phyloP scores from a whole-genome alignment of 1,284 basidiomycete species.

The Tilletia caries region DNA sequence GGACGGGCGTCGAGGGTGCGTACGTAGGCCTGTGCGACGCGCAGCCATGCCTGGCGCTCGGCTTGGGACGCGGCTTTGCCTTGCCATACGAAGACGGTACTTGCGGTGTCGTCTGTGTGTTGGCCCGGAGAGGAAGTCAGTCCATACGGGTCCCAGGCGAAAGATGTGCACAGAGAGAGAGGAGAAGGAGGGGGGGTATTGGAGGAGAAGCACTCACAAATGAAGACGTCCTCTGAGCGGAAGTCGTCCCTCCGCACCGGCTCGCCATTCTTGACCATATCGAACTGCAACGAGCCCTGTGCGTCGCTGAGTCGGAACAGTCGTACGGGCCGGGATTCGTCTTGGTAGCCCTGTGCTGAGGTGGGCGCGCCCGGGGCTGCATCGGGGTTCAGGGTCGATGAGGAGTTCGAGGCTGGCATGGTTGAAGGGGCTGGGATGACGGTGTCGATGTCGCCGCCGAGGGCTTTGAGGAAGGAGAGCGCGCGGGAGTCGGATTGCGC shows the following conservation, averaged over 20 bases:
- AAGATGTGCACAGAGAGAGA: not conserved
- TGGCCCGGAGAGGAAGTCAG: not conserved
- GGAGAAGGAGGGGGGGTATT: not conserved
- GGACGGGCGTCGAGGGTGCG: conserved; percentile 5
- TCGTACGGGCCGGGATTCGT: not conserved
- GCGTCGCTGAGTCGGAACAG: conserved; percentile 12
- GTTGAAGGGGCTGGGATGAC: not conserved
- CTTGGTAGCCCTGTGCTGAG: not conserved
- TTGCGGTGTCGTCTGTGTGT: conserved; percentile 3
- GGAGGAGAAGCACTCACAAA: not conserved
- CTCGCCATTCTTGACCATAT: conserved; percentile 13
- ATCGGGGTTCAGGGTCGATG: not conserved
- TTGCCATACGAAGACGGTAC: conserved; percentile 15
- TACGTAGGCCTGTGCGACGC: conserved; percentile 13
- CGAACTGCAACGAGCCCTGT: conserved; percentile 4
- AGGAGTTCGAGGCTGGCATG: no score
- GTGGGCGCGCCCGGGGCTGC: not conserved
- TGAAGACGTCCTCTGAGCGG: conserved; percentile 12
- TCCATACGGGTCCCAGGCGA: not conserved
- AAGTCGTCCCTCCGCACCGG: conserved; percentile 1
- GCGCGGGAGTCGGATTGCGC: conserved; percentile 13
- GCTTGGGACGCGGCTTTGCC: not conserved
- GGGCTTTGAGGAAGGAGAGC: conserved; percentile 14
- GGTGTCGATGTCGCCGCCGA: conserved; percentile 11
- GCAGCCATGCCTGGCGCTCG: conserved; percentile 5